phyloP scores from a whole-genome alignment of 345 rosid genomes.

The Capsella bursapastoris region DNA sequence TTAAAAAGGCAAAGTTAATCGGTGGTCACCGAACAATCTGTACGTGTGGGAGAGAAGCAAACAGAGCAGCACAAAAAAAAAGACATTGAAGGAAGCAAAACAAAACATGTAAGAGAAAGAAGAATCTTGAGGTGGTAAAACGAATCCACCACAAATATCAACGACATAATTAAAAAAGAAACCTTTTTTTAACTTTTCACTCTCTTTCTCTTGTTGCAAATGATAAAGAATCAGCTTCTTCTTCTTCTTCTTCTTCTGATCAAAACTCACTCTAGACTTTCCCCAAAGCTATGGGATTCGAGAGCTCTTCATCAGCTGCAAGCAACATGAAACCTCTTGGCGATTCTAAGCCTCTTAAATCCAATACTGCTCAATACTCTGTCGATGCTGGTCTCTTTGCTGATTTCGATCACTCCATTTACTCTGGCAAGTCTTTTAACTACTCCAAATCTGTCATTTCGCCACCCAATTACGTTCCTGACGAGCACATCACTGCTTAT shows the following conservation, averaged over 20 bases:
- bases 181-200: background rate
- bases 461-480: constrained; percentile 58
- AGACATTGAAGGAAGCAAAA: background rate
- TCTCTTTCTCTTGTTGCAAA: constrained; percentile 17
- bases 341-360: constrained; percentile 42
- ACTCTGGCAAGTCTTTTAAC: constrained; percentile 72
- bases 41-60: constrained; percentile 45
- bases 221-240: constrained; percentile 42
- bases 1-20: background rate
- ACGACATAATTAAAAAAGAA: background rate
- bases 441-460: constrained; percentile 64
- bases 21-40: constrained; percentile 38
- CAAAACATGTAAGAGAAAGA: constrained; percentile 4
- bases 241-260: constrained; percentile 23
- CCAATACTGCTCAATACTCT: constrained; percentile 63
- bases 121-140: constrained; percentile 8
- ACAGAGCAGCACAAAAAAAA: constrained; percentile 2
- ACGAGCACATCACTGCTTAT: constrained; percentile 69
- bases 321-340: constrained; percentile 55
- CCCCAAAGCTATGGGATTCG: constrained; percentile 34
- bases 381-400: constrained; percentile 80
- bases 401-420: constrained; percentile 65
- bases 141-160: constrained; percentile 31
- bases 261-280: constrained; percentile 16
- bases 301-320: constrained; percentile 50